A percentile compares a stretch with the other conserved stretches of the same genome.
Evolutionary conservation across 805 yeast genomes (phyloP).

Genomic region (Alloascoidea africana): DNA sequence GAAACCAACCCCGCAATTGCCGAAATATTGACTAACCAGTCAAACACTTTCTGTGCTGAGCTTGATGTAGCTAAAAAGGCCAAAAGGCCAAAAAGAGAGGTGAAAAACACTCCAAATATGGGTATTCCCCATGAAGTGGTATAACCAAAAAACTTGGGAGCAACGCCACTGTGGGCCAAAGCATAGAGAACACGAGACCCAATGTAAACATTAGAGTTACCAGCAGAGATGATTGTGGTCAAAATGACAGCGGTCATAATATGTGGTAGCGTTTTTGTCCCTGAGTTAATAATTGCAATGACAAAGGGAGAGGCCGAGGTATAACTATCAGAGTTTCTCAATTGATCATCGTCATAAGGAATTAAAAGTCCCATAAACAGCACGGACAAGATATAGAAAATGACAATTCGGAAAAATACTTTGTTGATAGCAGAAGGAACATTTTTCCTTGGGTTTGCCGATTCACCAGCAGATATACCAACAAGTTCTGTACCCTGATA

Average conservation of each 20-base stretch:
- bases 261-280: conserved; percentile 49
- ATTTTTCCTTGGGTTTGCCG: conserved; percentile 50
- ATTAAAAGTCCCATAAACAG: conserved; percentile 59
- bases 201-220: conserved; percentile 59
- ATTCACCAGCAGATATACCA: conserved; percentile 66
- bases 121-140: conserved; percentile 52
- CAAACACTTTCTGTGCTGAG: conserved; percentile 42
- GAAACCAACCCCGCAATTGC: conserved; percentile 65
- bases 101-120: conserved; percentile 34
- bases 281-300: conserved; percentile 48
- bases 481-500: conserved; percentile 69
- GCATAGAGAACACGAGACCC: conserved; percentile 56
- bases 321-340: conserved; percentile 21
- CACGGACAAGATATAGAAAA: conserved; percentile 51
- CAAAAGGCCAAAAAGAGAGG: conserved; percentile 47
- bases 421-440: conserved; percentile 62
- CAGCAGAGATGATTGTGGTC: conserved; percentile 60
- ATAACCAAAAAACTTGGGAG: conserved; percentile 34
- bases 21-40: conserved; percentile 64
- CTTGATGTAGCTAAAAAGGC: conserved; percentile 42
- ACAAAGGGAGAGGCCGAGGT: conserved; percentile 55
- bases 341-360: conserved; percentile 48
- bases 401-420: conserved; percentile 47
- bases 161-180: conserved; percentile 40
- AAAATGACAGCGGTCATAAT: conserved; percentile 62